Evolutionary conservation across 345 rosid species (phyloP).

Genomic region (Linum trigynum): DNA sequence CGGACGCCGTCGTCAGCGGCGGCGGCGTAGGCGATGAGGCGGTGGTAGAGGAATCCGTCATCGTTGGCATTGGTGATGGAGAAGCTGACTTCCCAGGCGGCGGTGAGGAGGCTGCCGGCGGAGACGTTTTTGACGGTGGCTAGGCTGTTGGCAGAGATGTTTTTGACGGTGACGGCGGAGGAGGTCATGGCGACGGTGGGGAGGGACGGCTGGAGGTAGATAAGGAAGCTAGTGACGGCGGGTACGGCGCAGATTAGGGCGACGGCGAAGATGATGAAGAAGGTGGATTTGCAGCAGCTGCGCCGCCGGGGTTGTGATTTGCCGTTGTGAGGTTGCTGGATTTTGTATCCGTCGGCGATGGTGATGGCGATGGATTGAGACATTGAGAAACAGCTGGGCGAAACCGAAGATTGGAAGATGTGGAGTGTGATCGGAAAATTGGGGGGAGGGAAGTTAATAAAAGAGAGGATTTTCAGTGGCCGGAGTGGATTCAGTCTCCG

Average conservation of each 20-base stretch:
- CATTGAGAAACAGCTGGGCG: not conserved
- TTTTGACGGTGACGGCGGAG: not conserved
- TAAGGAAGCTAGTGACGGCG: not conserved
- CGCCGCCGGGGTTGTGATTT: not conserved
- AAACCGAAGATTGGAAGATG: no score
- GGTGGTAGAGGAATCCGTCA: not conserved
- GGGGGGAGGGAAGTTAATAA: no score
- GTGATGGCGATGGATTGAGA: not conserved
- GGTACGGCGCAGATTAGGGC: not conserved
- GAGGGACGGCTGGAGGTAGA: not conserved
- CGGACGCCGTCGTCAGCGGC: not conserved
- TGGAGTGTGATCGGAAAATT: no score
- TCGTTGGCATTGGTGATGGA: not conserved
- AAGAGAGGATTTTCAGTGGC: no score
- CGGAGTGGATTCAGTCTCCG: no score
- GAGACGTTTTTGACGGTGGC: not conserved
- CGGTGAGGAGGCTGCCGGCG: not conserved
- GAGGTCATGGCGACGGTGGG: not conserved
- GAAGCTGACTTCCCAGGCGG: not conserved
- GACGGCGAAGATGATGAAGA: not conserved
- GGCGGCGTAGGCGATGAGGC: not conserved
- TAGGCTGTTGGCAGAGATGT: not conserved
- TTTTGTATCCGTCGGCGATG: not conserved
- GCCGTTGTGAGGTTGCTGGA: not conserved
- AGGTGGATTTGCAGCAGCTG: not conserved